Evolutionary conservation across 2,329 filamentous ascomycete species (phyloP).

Genomic region (Ustilaginoidea virens): DNA sequence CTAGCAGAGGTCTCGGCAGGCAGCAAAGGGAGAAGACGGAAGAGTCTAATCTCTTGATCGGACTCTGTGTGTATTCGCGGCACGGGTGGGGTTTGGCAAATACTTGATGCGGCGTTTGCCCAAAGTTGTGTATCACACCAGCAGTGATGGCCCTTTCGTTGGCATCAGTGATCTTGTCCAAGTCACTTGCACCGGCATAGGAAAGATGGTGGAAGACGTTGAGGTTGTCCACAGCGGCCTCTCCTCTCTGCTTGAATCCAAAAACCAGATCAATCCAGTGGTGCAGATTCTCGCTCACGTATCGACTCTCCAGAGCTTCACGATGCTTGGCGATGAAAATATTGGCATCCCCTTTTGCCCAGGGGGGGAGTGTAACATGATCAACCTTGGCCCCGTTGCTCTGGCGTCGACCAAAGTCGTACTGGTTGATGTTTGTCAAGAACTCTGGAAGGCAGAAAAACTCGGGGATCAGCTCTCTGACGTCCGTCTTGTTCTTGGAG

Average conservation of each 20-base stretch:
- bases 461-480: conserved; percentile 86
- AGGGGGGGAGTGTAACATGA: conserved; percentile 77
- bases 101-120: conserved; percentile 90
- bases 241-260: conserved; percentile 83
- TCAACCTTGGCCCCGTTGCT: conserved; percentile 68
- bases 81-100: conserved; percentile 68
- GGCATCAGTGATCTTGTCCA: conserved; percentile 81
- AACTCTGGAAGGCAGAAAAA: conserved; percentile 97
- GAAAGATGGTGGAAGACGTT: conserved; percentile 96
- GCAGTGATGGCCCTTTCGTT: conserved; percentile 80
- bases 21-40: conserved; percentile 61
- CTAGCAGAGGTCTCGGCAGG: conserved; percentile 63
- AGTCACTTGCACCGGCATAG: conserved; percentile 82
- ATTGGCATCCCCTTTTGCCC: conserved; percentile 91
- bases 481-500: conserved; percentile 78
- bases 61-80: conserved; percentile 53
- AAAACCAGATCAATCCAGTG: conserved; percentile 96
- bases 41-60: conserved; percentile 58
- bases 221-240: conserved; percentile 76
- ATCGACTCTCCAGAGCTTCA: conserved; percentile 86
- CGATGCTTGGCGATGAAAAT: conserved; percentile 92
- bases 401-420: conserved; percentile 83
- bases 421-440: conserved; percentile 80
- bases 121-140: conserved; percentile 96
- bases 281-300: conserved; percentile 79